Evolutionary conservation across 73 alveolate genomes (phyloP), one percentile per base, ranked within the genome.

Genomic region (Symbiodinium pilosum): DNA sequence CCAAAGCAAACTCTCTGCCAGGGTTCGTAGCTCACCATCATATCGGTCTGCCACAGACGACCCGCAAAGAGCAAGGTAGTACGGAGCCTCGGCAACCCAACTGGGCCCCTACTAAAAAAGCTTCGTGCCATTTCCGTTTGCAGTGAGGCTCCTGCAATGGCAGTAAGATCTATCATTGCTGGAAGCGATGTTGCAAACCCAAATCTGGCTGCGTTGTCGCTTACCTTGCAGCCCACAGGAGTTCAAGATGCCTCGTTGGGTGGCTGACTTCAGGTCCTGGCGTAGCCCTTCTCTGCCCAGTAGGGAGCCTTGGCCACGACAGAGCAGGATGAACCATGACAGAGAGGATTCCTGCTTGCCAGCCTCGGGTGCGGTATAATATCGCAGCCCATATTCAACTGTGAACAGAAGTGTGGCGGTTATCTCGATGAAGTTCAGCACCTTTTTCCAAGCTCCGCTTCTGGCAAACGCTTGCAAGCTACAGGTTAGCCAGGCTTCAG

Each of bases 361-460:
- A 16, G 88, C 97, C 97, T 91, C 97, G n/a, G 97, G 97, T 40
- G 97, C 88, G 11, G 81, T 42, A 54, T 68, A 91, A 69, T 91
- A 91, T 34, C 97, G 97, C 84, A 91, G 88, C 7, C 81, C 87
- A 40, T 91, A 91, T 34, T 91, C 97, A 9, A 68, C 47, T 18
- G 97, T 91, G 97, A 91, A 91, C 41, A 91, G 97, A 7, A 91
- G 97, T 11, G 97, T 91, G 68, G 97, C 97, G 54, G 81, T 24
- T 43, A 91, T 91, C 97, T 91, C 97, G 28, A 91, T 71, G 97
- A 71, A 68, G 41, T 91, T 86, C 97, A 91, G 20, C 7, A 30
- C 88, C 97, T 91, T 40, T n/a, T n/a, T 41, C 34, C 20, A 43
- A 32, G 43, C 73, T 43, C 12, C 44, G 34, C n/a, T n/a, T 36